Conservation (phyloP, 768 basidiomycete species). For the Hirschioporus abietinus region DNA sequence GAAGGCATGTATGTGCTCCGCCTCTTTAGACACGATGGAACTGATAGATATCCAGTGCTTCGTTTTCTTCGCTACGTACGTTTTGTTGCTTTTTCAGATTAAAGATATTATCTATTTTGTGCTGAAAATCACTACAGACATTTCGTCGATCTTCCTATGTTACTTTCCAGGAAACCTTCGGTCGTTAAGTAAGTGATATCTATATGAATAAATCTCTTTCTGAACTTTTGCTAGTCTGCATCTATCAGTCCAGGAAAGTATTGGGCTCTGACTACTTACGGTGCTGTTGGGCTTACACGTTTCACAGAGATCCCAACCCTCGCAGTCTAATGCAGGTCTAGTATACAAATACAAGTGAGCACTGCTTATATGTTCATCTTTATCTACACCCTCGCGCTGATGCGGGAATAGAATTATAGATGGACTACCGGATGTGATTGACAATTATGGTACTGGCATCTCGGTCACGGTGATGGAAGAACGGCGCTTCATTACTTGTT, state of each 20-base stretch:
- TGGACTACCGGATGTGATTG: slow-evolving; percentile 52
- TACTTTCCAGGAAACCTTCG: slow-evolving; percentile 70
- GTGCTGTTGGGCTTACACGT: slow-evolving; percentile 7
- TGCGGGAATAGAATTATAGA: slow-evolving; percentile 56
- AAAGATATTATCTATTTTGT: slow-evolving; percentile 4
- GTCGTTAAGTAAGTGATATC: slow-evolving; percentile 63
- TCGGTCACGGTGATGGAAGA: neutral
- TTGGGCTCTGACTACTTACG: neutral
- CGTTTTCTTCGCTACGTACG: slow-evolving; percentile 88
- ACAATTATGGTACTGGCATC: slow-evolving; percentile 61
- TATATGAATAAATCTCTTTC: neutral
- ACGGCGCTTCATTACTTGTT: slow-evolving; percentile 8
- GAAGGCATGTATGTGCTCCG: slow-evolving; percentile 43
- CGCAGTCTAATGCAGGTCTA: slow-evolving; percentile 58
- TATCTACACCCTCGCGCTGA: slow-evolving; percentile 5
- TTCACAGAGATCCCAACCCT: slow-evolving; percentile 46
- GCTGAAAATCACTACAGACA: slow-evolving; percentile 39
- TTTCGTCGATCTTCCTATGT: slow-evolving; percentile 73
- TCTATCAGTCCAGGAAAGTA: slow-evolving; percentile 66
- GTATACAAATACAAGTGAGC: slow-evolving; percentile 72
- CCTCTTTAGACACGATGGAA: neutral
- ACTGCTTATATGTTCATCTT: neutral
- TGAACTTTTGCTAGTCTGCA: slow-evolving; percentile 52
- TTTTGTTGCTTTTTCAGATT: slow-evolving; percentile 5
- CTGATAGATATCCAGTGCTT: slow-evolving; percentile 48